Conservation (phyloP, 2,329 filamentous ascomycete species). For the Zasmidium citrigriseum region DNA sequence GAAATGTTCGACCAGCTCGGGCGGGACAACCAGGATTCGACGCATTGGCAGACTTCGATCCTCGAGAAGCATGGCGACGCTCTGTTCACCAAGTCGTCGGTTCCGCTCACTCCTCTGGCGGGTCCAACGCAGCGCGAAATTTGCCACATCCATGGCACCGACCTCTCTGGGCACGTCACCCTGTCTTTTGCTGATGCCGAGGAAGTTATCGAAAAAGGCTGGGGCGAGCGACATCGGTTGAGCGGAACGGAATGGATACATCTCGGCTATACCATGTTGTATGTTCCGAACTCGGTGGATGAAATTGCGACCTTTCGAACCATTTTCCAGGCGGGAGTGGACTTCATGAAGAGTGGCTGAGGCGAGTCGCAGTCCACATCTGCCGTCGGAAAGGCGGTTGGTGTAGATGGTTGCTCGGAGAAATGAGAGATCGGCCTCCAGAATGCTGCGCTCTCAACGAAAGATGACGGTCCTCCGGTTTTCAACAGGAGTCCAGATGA, state of each 20-base stretch:
- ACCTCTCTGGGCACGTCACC: conserved; percentile 17
- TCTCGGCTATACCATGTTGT: conserved; percentile 19
- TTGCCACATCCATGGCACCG: conserved; percentile 13
- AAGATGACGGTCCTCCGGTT: no score
- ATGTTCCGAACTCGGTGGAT: conserved; percentile 10
- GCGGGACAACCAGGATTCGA: neutral
- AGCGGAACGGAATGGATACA: conserved; percentile 12
- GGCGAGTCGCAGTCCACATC: no score
- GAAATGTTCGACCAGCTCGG: conserved; percentile 7
- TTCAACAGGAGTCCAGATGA: no score
- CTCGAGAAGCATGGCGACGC: conserved; percentile 15
- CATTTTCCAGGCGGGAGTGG: conserved; percentile 15
- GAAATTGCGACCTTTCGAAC: conserved; percentile 8
- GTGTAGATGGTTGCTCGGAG: no score
- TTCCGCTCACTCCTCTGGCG: conserved; percentile 4
- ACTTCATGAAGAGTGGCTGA: conserved; percentile 10
- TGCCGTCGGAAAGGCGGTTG: no score
- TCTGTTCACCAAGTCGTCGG: conserved; percentile 4
- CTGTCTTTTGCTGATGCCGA: conserved; percentile 14
- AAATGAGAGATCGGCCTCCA: no score
- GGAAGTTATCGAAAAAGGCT: conserved; percentile 16
- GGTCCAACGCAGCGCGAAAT: conserved; percentile 12
- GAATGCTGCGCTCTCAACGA: no score
- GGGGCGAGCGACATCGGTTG: conserved; percentile 18
- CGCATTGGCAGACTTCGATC: conserved; percentile 11